phyloP scores from a whole-genome alignment of 1,284 basidiomycete genomes.

The Ustilago cynodontis region DNA sequence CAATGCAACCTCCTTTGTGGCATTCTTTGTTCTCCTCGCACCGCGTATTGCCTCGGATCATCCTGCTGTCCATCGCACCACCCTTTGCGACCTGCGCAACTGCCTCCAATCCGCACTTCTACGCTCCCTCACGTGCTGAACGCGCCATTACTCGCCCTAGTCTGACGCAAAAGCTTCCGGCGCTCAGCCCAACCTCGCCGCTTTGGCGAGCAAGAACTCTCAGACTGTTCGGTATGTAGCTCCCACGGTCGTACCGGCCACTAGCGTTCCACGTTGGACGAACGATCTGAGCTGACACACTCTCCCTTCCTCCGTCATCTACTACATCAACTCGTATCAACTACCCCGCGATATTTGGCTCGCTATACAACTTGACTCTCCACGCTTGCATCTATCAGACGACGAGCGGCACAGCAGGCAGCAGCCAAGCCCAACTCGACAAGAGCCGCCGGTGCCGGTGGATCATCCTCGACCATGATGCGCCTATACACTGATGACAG shows the following conservation, averaged over 20 bases:
- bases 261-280: background rate
- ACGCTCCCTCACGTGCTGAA: background rate
- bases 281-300: background rate
- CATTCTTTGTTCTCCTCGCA: background rate
- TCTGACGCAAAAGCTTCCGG: slow-evolving; percentile 53
- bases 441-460: slow-evolving; percentile 93
- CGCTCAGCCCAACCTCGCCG: slow-evolving; percentile 57
- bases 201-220: slow-evolving; percentile 56
- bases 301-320: background rate
- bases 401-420: slow-evolving; percentile 78
- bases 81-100: background rate
- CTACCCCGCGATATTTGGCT: too few relatives aligned
- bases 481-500: slow-evolving; percentile 95
- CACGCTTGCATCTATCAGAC: slow-evolving; percentile 23
- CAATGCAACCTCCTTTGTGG: background rate
- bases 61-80: background rate
- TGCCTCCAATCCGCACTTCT: background rate
- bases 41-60: background rate
- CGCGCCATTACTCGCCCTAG: background rate
- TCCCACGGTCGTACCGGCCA: background rate
- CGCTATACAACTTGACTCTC: background rate
- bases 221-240: slow-evolving; percentile 45
- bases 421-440: slow-evolving; percentile 86
- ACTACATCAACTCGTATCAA: too few relatives aligned
- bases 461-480: slow-evolving; percentile 97